These are phyloP conservation scores for Stephania yunnanensis DNA, from an alignment of 164 flowering plant genomes.

Conservation along the genomic window DNA sequence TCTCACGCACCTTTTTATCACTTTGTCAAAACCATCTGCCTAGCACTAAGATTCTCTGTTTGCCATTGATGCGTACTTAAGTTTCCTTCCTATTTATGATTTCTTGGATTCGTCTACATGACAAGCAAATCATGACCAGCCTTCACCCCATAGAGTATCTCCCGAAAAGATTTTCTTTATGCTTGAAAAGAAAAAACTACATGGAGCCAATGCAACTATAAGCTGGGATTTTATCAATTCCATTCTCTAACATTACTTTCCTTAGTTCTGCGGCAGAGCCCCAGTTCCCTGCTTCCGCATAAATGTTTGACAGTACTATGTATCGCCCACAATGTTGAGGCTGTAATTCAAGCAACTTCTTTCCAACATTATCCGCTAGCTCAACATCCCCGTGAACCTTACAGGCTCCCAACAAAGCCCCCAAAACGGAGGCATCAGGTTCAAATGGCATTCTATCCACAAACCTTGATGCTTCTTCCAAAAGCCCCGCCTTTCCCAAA, in stretches of 20 bases:
- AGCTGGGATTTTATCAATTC: constrained; percentile 49
- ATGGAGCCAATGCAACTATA: constrained; percentile 29
- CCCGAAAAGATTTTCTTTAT: background rate
- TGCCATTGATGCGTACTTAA: background rate
- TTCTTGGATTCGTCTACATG: too few relatives aligned
- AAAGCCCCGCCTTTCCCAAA: constrained; percentile 65
- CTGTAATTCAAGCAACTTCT: constrained; percentile 45
- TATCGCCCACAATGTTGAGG: constrained; percentile 62
- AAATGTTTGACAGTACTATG: constrained; percentile 49
- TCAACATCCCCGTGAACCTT: constrained; percentile 57
- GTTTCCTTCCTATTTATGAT: background rate
- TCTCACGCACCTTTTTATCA: background rate
- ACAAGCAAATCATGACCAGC: background rate
- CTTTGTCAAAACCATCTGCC: background rate
- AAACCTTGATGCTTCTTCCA: constrained; percentile 49
- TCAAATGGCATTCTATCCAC: constrained; percentile 58
- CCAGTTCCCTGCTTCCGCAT: constrained; percentile 62
- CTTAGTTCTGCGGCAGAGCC: constrained; percentile 46
- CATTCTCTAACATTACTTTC: constrained; percentile 45
- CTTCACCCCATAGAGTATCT: too few relatives aligned
- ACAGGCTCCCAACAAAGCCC: constrained; percentile 78
- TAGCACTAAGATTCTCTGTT: background rate
- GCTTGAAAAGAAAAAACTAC: background rate
- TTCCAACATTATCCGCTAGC: constrained; percentile 45
- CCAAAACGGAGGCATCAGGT: constrained; percentile 68